Evolutionary conservation across 108 stramenopile species (phyloP).

Genomic region (Nannochloropsis salina): DNA sequence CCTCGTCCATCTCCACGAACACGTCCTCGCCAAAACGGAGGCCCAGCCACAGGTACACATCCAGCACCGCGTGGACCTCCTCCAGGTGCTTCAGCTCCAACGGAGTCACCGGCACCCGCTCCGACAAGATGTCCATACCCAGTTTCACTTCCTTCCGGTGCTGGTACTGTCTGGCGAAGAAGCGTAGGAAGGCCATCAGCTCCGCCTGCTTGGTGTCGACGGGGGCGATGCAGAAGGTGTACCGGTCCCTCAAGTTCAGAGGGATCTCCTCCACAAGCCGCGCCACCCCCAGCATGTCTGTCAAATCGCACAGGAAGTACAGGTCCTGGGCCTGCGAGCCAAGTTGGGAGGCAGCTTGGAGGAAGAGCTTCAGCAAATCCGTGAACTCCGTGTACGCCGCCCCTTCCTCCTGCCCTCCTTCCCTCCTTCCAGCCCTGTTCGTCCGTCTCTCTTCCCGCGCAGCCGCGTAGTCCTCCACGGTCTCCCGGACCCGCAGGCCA

Average conservation of each 20-base stretch:
- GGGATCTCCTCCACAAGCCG: background rate
- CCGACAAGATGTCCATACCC: background rate
- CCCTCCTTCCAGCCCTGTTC: background rate
- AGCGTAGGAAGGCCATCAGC: slow-evolving; percentile 49
- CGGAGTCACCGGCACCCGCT: background rate
- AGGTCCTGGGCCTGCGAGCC: slow-evolving; percentile 7
- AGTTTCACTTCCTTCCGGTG: background rate
- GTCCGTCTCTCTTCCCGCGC: background rate
- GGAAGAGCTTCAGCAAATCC: background rate
- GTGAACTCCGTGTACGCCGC: background rate
- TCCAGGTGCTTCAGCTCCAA: slow-evolving; percentile 11
- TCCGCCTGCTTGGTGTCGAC: slow-evolving; percentile 40
- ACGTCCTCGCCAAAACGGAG: background rate
- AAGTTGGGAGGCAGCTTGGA: background rate
- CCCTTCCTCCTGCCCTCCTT: background rate
- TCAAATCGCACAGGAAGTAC: slow-evolving; percentile 24
- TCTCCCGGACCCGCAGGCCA: background rate
- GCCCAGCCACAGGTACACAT: slow-evolving; percentile 13
- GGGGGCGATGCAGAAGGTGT: slow-evolving; percentile 53
- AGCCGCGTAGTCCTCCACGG: background rate
- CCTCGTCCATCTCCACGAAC: background rate
- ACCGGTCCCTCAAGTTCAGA: background rate
- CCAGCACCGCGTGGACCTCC: background rate
- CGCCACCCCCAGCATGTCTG: background rate
- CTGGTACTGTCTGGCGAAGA: slow-evolving; percentile 49